phyloP scores from a whole-genome alignment of 2,329 filamentous ascomycete species.

The Aureobasidium sp. region DNA sequence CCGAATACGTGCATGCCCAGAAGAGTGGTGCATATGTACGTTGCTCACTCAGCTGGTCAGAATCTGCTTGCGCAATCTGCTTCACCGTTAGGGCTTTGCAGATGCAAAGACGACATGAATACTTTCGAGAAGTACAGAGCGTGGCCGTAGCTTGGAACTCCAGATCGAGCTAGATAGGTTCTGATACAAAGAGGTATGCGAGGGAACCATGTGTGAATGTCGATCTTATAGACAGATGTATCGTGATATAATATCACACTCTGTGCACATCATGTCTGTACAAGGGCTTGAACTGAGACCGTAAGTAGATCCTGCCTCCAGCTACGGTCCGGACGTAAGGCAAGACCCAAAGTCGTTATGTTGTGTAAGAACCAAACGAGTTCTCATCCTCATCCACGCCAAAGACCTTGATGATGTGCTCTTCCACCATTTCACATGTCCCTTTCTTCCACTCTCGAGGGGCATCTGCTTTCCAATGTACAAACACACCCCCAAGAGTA shows the following conservation, averaged over 20 bases:
- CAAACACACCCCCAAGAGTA: constrained; percentile 18
- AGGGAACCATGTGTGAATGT: not conserved
- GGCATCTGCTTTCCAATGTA: constrained; percentile 17
- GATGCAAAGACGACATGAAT: not conserved
- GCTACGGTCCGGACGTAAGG: not conserved
- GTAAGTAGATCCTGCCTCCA: not conserved
- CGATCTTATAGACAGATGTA: not conserved
- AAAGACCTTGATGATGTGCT: constrained; percentile 12
- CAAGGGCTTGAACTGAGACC: not conserved
- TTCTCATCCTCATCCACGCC: not conserved
- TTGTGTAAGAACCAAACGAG: not conserved
- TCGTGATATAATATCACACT: not conserved
- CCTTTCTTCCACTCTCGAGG: constrained; percentile 1
- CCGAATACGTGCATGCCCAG: not conserved
- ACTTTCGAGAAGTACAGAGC: not conserved
- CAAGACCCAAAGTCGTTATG: not conserved
- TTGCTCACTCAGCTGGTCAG: not conserved
- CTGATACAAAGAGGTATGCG: not conserved
- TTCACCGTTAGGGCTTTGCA: not conserved
- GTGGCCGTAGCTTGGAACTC: not conserved
- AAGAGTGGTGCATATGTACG: not conserved
- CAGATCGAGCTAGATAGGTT: not conserved
- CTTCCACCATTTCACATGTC: constrained; percentile 11
- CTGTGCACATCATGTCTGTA: not conserved
- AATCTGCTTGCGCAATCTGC: not conserved